These are phyloP conservation scores for Leptosphaerulina australis DNA, from an alignment of 2,329 filamentous ascomycete species.

Conservation along the genomic window DNA sequence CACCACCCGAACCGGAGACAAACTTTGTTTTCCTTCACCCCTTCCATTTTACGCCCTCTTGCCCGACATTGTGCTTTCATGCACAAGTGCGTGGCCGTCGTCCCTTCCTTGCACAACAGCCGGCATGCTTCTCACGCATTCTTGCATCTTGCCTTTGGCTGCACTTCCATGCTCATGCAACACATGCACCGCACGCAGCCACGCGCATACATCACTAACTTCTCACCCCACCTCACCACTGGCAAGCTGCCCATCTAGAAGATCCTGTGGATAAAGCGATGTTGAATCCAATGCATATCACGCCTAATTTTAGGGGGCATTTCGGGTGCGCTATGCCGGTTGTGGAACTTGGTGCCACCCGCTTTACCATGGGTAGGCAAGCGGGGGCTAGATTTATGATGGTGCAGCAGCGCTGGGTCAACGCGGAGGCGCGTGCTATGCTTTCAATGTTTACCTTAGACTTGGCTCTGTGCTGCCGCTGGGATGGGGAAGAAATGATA, in stretches of 20 bases:
- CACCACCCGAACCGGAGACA: not conserved
- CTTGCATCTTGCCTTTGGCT: too few species aligned
- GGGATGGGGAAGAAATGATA: not conserved
- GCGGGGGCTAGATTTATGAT: not conserved
- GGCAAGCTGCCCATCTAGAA: not conserved
- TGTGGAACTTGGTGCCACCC: not conserved
- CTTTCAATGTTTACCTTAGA: slow-evolving; percentile 6
- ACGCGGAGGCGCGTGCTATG: slow-evolving; percentile 7
- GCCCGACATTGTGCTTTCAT: too few species aligned
- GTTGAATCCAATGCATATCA: slow-evolving; percentile 3
- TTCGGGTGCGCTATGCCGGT: slow-evolving; percentile 5
- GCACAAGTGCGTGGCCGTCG: too few species aligned
- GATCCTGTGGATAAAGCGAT: not conserved
- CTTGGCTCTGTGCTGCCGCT: not conserved
- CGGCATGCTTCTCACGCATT: too few species aligned
- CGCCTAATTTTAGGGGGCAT: slow-evolving; percentile 14
- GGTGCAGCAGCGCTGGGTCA: slow-evolving; percentile 2
- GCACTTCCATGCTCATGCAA: too few species aligned
- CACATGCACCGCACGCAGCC: too few species aligned
- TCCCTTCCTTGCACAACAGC: not conserved
- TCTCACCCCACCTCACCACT: not conserved
- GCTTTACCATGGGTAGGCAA: not conserved
- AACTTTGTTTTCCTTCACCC: not conserved
- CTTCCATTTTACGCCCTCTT: not conserved
- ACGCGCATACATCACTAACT: too few species aligned